phyloP scores from a whole-genome alignment of 2,329 filamentous ascomycete species.

The Scedosporium dehoogii region DNA sequence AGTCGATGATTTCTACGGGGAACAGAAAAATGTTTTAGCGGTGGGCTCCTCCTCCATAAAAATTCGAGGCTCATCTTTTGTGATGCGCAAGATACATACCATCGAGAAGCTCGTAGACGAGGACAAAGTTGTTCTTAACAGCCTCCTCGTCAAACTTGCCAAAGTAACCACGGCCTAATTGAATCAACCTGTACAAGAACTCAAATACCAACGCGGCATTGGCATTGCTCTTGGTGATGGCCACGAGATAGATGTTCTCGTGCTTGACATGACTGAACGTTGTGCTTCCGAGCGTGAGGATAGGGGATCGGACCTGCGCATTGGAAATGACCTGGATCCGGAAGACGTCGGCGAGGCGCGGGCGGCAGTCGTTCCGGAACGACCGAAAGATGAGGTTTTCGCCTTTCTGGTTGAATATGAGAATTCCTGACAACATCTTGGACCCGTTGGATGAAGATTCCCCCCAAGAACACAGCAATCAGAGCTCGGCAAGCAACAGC shows the following conservation, averaged over 20 bases:
- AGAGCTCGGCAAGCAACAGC: not conserved
- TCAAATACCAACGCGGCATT: slow-evolving; percentile 98
- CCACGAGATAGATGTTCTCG: slow-evolving; percentile 97
- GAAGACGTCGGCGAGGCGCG: slow-evolving; percentile 95
- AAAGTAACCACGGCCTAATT: slow-evolving; percentile 90
- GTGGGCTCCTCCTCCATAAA: not conserved
- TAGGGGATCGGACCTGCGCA: slow-evolving; percentile 91
- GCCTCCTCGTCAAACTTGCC: slow-evolving; percentile 99
- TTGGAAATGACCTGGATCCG: slow-evolving; percentile 99
- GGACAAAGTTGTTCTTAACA: slow-evolving; percentile 99
- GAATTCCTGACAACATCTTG: slow-evolving; percentile 89
- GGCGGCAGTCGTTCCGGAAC: slow-evolving; percentile 96
- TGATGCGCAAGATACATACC: slow-evolving; percentile 38
- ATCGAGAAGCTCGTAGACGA: slow-evolving; percentile 94
- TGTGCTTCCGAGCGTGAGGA: slow-evolving; percentile 91
- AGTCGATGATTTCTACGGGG: slow-evolving; percentile 81
- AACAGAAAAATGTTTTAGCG: not conserved
- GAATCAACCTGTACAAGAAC: slow-evolving; percentile 87
- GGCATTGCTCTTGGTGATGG: slow-evolving; percentile 97
- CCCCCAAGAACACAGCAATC: not conserved
- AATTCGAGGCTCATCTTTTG: not conserved
- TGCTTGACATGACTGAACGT: slow-evolving; percentile 99
- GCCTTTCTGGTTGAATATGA: slow-evolving; percentile 99
- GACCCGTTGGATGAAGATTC: not conserved
- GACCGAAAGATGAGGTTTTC: slow-evolving; percentile 99